These are phyloP conservation scores for Rutstroemia sp. DNA, from an alignment of 2,329 filamentous ascomycete species.

Conservation along the genomic window DNA sequence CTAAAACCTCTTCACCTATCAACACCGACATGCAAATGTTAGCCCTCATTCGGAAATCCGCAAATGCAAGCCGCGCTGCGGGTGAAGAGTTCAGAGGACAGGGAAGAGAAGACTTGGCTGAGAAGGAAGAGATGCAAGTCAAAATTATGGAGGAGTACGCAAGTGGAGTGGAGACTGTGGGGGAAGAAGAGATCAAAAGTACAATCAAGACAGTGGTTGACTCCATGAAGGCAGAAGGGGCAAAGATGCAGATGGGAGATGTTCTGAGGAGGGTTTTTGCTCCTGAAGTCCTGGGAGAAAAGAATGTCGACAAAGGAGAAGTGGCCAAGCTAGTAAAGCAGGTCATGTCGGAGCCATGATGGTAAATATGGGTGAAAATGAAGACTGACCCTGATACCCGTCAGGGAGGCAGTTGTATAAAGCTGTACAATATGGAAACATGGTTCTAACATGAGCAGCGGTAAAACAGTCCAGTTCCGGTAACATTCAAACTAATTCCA, in stretches of 20 bases:
- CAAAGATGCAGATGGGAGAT: conserved; percentile 47
- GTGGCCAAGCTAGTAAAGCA: conserved; percentile 56
- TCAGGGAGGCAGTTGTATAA: not conserved
- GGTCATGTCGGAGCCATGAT: conserved; percentile 21
- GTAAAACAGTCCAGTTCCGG: no score
- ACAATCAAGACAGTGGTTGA: conserved; percentile 46
- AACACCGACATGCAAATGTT: conserved; percentile 63
- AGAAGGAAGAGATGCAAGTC: conserved; percentile 62
- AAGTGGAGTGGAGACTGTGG: conserved; percentile 47
- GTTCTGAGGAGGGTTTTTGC: conserved; percentile 55
- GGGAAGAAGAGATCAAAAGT: conserved; percentile 48
- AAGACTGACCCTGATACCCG: no score
- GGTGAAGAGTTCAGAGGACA: conserved; percentile 56
- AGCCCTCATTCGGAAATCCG: conserved; percentile 57
- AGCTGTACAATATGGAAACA: no score
- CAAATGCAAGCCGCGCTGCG: conserved; percentile 49
- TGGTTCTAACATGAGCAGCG: no score
- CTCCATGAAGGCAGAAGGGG: conserved; percentile 37
- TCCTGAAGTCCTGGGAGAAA: conserved; percentile 50
- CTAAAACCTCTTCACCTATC: conserved; percentile 65
- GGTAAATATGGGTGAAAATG: not conserved
- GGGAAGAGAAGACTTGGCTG: conserved; percentile 59
- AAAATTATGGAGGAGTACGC: conserved; percentile 59
- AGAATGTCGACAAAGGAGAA: conserved; percentile 54
- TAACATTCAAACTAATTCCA: not conserved